Base-by-base conservation (phyloP, 768 basidiomycete genomes). In the Tylopilus sp. region DNA sequence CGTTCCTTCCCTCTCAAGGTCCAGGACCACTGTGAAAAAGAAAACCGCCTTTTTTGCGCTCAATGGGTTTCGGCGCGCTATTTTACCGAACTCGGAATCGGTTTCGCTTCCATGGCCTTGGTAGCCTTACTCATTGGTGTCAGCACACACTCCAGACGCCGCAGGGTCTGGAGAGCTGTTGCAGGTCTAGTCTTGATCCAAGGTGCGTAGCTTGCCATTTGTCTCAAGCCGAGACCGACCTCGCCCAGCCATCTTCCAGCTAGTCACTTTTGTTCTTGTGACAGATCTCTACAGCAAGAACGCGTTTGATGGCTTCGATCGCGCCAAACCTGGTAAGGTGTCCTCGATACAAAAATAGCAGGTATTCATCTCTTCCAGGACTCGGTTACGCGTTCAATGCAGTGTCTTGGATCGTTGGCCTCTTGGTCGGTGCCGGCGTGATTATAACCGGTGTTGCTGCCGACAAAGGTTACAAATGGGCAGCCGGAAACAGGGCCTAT, bases 91-190 rank as follows among this genome's bases (percentile, higher is more conserved):
- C 66, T 89, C 10, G 79, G 79, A 40, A 74, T 82, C 28, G 83
- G 86, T 3, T 85, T 86, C 64, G 83, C 79, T 8, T 75, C 71
- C 42, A 69, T 82, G 23, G 79, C 85, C 4, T 68, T 86, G 33
- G 60, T 75, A 1, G 72, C 85, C 8, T 74, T 91, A 43, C 61
- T 83, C 38, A 74, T 90, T 51, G 88, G 88, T 4, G 75, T 88
- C 18, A 86, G 78, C 61, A 88, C 88, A 0, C 81, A 81, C 60
- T 86, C 86, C 15, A 75, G 88, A 45, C 75, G 88, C 57, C 74
- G 86, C 51, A 79, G 88, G 56, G 83, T 89, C 28, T 91, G 88
- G 88, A 81, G 78, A 62, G 83, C 80, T 1, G 83, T 85, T 1
- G 86, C 85, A 8, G 80, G 79, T 15, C 66, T 91, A 10, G 71